Conservation (phyloP, 257 asterid species). For the Osmanthus fragrans region DNA sequence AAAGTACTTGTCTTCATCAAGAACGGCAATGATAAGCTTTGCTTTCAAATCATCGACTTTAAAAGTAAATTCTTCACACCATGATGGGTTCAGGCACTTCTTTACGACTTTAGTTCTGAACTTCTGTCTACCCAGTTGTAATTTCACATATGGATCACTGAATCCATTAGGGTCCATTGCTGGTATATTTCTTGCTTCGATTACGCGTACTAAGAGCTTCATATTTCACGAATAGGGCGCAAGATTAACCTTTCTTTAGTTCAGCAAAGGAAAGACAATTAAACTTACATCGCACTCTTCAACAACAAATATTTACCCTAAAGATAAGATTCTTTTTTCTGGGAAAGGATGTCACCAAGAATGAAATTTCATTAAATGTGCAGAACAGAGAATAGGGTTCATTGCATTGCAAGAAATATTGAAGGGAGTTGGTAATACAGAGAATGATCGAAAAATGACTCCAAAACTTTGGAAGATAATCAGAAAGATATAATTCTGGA, state of each 20-base stretch:
- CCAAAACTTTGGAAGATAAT: slow-evolving; percentile 16
- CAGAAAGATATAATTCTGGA: slow-evolving; percentile 28
- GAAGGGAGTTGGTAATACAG: background rate
- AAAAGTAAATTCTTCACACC: slow-evolving; percentile 93
- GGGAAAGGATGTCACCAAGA: slow-evolving; percentile 10
- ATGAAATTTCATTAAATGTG: slow-evolving; percentile 11
- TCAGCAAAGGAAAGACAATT: background rate
- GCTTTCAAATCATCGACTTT: slow-evolving; percentile 85
- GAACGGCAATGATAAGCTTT: slow-evolving; percentile 68
- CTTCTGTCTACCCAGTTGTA: slow-evolving; percentile 83
- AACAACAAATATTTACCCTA: slow-evolving; percentile 21
- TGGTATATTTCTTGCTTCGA: slow-evolving; percentile 79
- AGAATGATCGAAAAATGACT: slow-evolving; percentile 7
- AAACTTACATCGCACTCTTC: slow-evolving; percentile 11
- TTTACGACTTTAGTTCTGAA: slow-evolving; percentile 77
- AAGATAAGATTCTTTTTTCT: background rate
- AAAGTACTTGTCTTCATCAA: slow-evolving; percentile 92
- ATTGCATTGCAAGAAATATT: slow-evolving; percentile 23
- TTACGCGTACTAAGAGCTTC: slow-evolving; percentile 94
- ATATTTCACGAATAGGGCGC: slow-evolving; percentile 23
- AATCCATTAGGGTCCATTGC: slow-evolving; percentile 86
- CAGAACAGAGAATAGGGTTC: slow-evolving; percentile 17
- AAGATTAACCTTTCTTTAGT: background rate
- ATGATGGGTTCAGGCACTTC: slow-evolving; percentile 83
- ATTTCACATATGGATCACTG: slow-evolving; percentile 91